Percentiles rank a stretch among this genome's conserved stretches.
Conservation (phyloP, 129 eudicot species). For the Flaveria brownii region DNA sequence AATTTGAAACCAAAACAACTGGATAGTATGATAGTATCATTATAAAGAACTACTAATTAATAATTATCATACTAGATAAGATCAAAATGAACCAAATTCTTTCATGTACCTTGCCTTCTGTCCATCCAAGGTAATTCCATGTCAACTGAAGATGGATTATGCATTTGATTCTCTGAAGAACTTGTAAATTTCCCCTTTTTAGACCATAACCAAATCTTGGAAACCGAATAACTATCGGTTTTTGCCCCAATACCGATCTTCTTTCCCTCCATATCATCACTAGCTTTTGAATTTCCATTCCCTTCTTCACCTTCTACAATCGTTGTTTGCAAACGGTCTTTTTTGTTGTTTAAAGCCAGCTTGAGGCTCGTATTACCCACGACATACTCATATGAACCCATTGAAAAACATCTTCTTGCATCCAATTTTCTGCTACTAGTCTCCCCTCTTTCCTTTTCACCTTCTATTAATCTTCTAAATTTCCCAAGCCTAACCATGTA, state of each 20-base stretch:
- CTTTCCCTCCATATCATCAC: slow-evolving; percentile 45
- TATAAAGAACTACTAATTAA: slow-evolving; percentile 19
- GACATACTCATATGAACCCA: slow-evolving; percentile 91
- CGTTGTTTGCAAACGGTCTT: slow-evolving; percentile 17
- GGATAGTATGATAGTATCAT: slow-evolving; percentile 11
- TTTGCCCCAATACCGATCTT: slow-evolving; percentile 42
- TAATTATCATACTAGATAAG: slow-evolving; percentile 11
- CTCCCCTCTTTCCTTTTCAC: slow-evolving; percentile 32
- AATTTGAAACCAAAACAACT: neutral
- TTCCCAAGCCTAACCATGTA: slow-evolving; percentile 60
- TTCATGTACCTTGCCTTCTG: slow-evolving; percentile 53
- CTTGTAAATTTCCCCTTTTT: slow-evolving; percentile 46
- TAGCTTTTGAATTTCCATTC: slow-evolving; percentile 20
- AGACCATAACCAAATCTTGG: slow-evolving; percentile 72
- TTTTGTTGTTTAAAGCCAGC: slow-evolving; percentile 54
- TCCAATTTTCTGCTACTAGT: slow-evolving; percentile 82
- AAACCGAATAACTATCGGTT: slow-evolving; percentile 60
- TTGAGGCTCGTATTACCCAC: slow-evolving; percentile 60
- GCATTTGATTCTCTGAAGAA: slow-evolving; percentile 51
- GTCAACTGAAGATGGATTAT: slow-evolving; percentile 46
- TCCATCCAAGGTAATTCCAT: slow-evolving; percentile 61
- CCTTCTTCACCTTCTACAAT: slow-evolving; percentile 34
- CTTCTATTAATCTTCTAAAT: slow-evolving; percentile 41
- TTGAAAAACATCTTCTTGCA: slow-evolving; percentile 84
- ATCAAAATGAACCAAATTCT: slow-evolving; percentile 22